Conservation (phyloP, 164 flowering plant genomes). For the Dillenia suffruticosa region DNA sequence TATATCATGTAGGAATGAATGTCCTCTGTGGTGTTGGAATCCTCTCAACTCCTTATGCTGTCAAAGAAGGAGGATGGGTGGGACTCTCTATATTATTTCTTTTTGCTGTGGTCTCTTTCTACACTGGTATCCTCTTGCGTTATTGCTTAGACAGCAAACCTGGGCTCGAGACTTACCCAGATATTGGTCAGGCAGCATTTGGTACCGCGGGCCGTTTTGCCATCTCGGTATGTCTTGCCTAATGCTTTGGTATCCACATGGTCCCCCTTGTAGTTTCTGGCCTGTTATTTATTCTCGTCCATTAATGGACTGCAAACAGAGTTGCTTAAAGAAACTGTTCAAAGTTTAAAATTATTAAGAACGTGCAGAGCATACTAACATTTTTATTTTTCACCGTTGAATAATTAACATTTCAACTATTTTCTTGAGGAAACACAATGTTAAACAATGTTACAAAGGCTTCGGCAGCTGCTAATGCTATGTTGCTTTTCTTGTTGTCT, state of each 20-base stretch:
- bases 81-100: constrained; percentile 60
- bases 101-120: constrained; percentile 72
- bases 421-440: not conserved
- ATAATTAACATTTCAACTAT: not conserved
- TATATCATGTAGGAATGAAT: constrained; percentile 62
- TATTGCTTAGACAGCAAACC: constrained; percentile 89
- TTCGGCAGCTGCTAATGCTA: constrained; percentile 4
- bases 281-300: too few relatives aligned
- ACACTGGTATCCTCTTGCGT: constrained; percentile 88
- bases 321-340: too few relatives aligned
- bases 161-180: constrained; percentile 94
- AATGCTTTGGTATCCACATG: not conserved
- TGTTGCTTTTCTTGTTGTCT: constrained; percentile 4
- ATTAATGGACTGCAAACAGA: too few relatives aligned
- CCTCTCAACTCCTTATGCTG: constrained; percentile 88
- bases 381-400: too few relatives aligned
- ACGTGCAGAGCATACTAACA: too few relatives aligned
- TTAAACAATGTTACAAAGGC: not conserved
- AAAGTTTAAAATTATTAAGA: too few relatives aligned
- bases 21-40: constrained; percentile 97
- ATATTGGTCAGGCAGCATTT: constrained; percentile 98
- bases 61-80: constrained; percentile 87
- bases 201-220: constrained; percentile 70
- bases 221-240: constrained; percentile 57
- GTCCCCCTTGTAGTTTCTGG: too few relatives aligned